A percentile compares a stretch with the other conserved stretches of the same genome.
phyloP scores from a whole-genome alignment of 441 rosid species.

The Aleurites moluccanus region DNA sequence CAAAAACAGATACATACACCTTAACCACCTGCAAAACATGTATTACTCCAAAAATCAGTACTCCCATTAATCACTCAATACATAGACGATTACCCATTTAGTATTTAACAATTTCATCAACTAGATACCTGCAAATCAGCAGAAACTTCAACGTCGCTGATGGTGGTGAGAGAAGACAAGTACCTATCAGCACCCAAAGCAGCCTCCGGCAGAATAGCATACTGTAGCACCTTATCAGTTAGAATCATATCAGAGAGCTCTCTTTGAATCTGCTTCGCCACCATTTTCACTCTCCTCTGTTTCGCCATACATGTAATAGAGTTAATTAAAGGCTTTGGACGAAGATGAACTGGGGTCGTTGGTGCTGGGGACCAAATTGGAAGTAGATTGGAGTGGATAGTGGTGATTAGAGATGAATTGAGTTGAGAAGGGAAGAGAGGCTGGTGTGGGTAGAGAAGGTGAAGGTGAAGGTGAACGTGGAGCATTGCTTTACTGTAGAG shows the following conservation, averaged over 20 bases:
- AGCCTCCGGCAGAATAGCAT: constrained; percentile 75
- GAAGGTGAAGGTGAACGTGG: not conserved
- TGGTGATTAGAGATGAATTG: constrained; percentile 21
- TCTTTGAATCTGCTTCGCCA: constrained; percentile 79
- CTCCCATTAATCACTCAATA: not conserved
- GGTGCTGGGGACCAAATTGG: constrained; percentile 30
- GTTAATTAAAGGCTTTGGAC: constrained; percentile 22
- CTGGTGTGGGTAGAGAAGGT: not conserved
- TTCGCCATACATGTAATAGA: constrained; percentile 77
- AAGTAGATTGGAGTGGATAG: constrained; percentile 29
- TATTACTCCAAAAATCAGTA: not conserved
- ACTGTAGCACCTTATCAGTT: constrained; percentile 71
- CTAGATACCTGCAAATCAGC: constrained; percentile 71
- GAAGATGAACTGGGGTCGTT: constrained; percentile 29
- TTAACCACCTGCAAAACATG: constrained; percentile 64
- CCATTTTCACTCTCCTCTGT: constrained; percentile 88
- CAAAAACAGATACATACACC: constrained; percentile 90
- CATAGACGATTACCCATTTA: not conserved
- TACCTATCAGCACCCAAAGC: constrained; percentile 85
- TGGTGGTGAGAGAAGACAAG: constrained; percentile 84
- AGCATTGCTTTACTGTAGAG: not conserved
- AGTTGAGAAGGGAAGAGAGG: not conserved
- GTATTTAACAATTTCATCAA: not conserved
- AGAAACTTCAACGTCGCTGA: constrained; percentile 80
- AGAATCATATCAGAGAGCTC: constrained; percentile 89